Evolutionary conservation across 768 basidiomycete species (phyloP).

Genomic region (Trametes villosa): DNA sequence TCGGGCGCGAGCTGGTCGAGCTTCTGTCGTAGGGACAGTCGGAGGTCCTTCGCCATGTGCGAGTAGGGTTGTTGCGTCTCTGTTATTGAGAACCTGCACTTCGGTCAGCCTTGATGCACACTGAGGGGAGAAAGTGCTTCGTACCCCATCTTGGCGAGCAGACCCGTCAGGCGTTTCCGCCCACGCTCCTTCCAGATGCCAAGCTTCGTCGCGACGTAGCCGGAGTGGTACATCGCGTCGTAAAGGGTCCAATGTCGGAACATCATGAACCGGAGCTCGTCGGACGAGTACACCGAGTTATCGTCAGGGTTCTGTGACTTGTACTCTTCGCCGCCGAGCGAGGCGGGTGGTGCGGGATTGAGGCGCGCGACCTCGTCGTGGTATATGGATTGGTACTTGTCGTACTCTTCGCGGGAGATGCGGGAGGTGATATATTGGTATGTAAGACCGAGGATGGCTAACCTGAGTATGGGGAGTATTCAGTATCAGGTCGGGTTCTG

Average conservation of each 20-base stretch:
- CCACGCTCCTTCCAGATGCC: constrained; percentile 98
- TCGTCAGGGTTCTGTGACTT: constrained; percentile 81
- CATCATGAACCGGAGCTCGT: constrained; percentile 92
- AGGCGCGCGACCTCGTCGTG: constrained; percentile 92
- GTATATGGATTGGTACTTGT: constrained; percentile 78
- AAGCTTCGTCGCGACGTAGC: constrained; percentile 92
- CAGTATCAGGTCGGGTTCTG: not conserved
- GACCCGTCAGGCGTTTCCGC: constrained; percentile 82
- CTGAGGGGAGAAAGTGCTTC: constrained; percentile 23
- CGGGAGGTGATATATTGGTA: constrained; percentile 88
- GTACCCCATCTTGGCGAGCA: constrained; percentile 99
- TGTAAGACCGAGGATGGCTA: constrained; percentile 92
- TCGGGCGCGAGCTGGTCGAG: constrained; percentile 91
- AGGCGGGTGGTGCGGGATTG: constrained; percentile 61
- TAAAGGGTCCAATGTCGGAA: constrained; percentile 98
- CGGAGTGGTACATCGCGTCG: constrained; percentile 97
- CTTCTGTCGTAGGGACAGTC: constrained; percentile 76
- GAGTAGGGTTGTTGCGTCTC: constrained; percentile 94
- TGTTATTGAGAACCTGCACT: constrained; percentile 80
- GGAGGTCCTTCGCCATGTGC: constrained; percentile 97
- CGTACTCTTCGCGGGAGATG: constrained; percentile 87
- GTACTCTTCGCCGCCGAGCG: constrained; percentile 46
- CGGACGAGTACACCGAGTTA: constrained; percentile 74
- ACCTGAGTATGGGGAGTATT: constrained; percentile 50
- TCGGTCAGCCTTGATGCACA: not conserved